Conservation (phyloP, 1,284 basidiomycete genomes). For the Tilletia setariae region DNA sequence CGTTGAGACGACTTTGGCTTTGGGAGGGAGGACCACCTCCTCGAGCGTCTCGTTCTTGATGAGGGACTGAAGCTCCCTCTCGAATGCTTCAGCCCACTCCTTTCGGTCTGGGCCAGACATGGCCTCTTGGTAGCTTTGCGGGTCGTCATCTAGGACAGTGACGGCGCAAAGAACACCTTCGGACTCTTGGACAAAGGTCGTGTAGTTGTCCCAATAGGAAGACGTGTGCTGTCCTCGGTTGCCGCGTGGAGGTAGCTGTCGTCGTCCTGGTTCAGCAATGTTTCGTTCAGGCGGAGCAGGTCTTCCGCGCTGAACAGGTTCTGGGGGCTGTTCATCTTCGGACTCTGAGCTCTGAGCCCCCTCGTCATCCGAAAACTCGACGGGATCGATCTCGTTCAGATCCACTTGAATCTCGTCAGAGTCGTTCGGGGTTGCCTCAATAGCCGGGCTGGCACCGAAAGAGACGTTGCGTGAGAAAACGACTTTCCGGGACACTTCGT, state of each 20-base stretch:
- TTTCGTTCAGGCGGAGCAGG: no score
- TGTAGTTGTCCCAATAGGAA: no score
- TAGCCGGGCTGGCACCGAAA: background rate
- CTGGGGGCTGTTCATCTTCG: no score
- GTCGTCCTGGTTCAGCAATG: no score
- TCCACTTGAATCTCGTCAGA: no score
- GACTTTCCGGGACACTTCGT: background rate
- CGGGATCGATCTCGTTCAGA: no score
- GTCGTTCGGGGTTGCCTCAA: background rate
- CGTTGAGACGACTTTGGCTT: background rate
- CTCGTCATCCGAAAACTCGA: background rate
- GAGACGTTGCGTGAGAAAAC: background rate
- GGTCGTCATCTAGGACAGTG: background rate
- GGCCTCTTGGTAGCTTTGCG: background rate
- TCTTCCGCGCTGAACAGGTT: no score
- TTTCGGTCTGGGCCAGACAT: background rate
- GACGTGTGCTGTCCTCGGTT: no score
- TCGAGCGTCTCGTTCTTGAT: conserved; percentile 2
- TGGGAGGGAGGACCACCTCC: conserved; percentile 3
- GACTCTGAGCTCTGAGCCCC: background rate
- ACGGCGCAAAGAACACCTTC: background rate
- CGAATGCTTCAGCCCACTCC: background rate
- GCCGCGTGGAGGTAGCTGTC: no score
- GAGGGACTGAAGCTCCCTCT: background rate
- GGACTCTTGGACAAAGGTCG: no score